phyloP scores from a whole-genome alignment of 2,329 filamentous ascomycete genomes.

The Alternaria sp. region DNA sequence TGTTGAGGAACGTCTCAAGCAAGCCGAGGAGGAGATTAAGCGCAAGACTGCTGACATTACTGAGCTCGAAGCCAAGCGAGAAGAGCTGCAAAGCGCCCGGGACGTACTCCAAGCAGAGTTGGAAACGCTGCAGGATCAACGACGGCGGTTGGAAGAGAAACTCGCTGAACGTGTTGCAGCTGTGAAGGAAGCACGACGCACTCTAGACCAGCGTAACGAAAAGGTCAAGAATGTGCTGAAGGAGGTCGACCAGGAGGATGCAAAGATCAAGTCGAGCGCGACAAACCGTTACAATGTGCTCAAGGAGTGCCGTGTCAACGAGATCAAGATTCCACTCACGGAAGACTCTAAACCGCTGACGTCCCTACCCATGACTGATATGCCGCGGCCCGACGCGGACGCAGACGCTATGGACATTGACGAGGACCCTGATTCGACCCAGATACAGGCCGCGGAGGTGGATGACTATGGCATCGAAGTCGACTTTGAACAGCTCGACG shows the following conservation, averaged over 20 bases:
- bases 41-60: conserved; percentile 71
- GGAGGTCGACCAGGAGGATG: conserved; percentile 79
- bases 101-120: conserved; percentile 77
- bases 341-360: conserved; percentile 75
- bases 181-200: conserved; percentile 77
- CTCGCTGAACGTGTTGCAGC: conserved; percentile 74
- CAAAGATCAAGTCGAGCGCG: conserved; percentile 83
- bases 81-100: conserved; percentile 74
- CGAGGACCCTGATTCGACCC: conserved; percentile 61
- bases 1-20: conserved; percentile 71
- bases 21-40: conserved; percentile 69
- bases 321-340: conserved; percentile 82
- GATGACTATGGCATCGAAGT: conserved; percentile 92
- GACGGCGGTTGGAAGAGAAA: conserved; percentile 72
- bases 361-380: conserved; percentile 84
- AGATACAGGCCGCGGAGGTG: conserved; percentile 63
- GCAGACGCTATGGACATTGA: conserved; percentile 94
- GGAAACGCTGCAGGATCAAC: conserved; percentile 73
- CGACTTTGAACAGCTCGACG: conserved; percentile 81
- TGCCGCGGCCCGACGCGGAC: conserved; percentile 73
- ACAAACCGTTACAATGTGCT: conserved; percentile 83
- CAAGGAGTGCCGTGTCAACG: conserved; percentile 89
- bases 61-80: conserved; percentile 71
- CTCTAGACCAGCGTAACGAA: conserved; percentile 83
- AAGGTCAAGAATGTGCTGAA: conserved; percentile 79